A percentile compares a stretch with the other conserved stretches of the same genome.
phyloP scores from a whole-genome alignment of 305 asterid species.

The Fraxinus velutina region DNA sequence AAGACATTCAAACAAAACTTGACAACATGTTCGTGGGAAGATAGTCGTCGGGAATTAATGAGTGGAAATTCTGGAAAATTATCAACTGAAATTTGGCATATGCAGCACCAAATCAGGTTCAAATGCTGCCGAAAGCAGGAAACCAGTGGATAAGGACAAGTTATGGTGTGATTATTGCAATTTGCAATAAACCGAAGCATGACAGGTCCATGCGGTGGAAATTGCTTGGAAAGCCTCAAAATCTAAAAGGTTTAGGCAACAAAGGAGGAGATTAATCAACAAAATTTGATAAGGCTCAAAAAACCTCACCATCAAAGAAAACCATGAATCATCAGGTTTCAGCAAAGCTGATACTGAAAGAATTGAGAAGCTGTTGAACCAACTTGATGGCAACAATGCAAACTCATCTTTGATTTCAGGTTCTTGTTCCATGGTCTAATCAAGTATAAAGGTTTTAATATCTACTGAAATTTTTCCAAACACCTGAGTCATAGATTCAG shows the following conservation, averaged over 20 bases:
- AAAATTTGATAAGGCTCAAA: background rate
- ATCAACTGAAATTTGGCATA: background rate
- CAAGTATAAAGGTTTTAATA: background rate
- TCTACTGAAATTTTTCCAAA: background rate
- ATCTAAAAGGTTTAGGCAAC: background rate
- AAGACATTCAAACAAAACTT: too few relatives aligned
- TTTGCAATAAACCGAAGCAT: background rate
- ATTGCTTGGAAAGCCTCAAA: background rate
- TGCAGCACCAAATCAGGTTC: background rate
- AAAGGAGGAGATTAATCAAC: background rate
- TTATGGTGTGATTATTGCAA: background rate
- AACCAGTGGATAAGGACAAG: background rate
- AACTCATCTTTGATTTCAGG: background rate
- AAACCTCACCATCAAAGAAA: background rate
- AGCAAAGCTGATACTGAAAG: background rate
- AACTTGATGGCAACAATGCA: background rate
- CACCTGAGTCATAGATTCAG: background rate
- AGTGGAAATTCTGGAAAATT: background rate
- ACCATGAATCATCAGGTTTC: background rate
- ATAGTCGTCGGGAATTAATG: background rate
- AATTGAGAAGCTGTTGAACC: background rate
- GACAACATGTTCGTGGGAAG: background rate
- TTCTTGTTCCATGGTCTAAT: background rate
- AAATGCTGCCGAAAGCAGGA: background rate
- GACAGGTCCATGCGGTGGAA: background rate